Percentiles rank a stretch among this genome's conserved stretches.
phyloP scores from a whole-genome alignment of 2,329 filamentous ascomycete genomes.

The Colletotrichum phormii region DNA sequence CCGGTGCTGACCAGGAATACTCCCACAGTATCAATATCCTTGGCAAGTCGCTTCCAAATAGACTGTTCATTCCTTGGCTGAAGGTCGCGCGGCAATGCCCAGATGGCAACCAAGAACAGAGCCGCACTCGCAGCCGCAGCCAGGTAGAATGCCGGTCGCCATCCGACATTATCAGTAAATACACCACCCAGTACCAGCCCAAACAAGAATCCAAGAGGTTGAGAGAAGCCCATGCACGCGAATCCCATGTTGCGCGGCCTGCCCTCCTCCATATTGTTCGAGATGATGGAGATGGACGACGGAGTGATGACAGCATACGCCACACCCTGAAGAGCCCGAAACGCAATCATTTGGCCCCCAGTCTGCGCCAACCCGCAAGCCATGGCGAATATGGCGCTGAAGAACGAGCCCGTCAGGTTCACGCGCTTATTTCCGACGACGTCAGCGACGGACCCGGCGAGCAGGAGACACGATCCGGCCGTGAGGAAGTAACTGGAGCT shows the following conservation, averaged over 20 bases:
- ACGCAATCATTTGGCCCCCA: slow-evolving; percentile 16
- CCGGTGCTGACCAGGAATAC: slow-evolving; percentile 1
- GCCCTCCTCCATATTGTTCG: slow-evolving; percentile 8
- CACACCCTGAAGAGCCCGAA: slow-evolving; percentile 21
- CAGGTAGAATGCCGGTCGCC: slow-evolving; percentile 21
- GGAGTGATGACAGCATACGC: slow-evolving; percentile 23
- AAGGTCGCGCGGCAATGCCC: slow-evolving; percentile 50
- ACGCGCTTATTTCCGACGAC: slow-evolving; percentile 15
- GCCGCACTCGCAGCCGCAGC: slow-evolving; percentile 45
- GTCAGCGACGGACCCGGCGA: slow-evolving; percentile 24
- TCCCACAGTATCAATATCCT: slow-evolving; percentile 22
- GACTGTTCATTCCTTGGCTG: slow-evolving; percentile 49
- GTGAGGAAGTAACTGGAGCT: slow-evolving; percentile 17
- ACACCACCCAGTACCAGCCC: slow-evolving; percentile 20
- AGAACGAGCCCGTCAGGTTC: slow-evolving; percentile 21
- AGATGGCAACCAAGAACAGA: slow-evolving; percentile 52
- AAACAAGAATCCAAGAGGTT: slow-evolving; percentile 13
- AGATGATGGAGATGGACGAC: slow-evolving; percentile 18
- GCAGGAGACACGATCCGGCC: neutral
- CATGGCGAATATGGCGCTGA: slow-evolving; percentile 13
- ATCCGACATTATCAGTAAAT: slow-evolving; percentile 13
- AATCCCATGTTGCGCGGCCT: slow-evolving; percentile 46
- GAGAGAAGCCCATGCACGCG: slow-evolving; percentile 38
- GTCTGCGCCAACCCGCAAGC: slow-evolving; percentile 12
- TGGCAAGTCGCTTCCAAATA: slow-evolving; percentile 1